Evolutionary conservation across 257 asterid species (phyloP), one percentile per base, ranked within the genome.

Genomic region (Solanum boliviense): DNA sequence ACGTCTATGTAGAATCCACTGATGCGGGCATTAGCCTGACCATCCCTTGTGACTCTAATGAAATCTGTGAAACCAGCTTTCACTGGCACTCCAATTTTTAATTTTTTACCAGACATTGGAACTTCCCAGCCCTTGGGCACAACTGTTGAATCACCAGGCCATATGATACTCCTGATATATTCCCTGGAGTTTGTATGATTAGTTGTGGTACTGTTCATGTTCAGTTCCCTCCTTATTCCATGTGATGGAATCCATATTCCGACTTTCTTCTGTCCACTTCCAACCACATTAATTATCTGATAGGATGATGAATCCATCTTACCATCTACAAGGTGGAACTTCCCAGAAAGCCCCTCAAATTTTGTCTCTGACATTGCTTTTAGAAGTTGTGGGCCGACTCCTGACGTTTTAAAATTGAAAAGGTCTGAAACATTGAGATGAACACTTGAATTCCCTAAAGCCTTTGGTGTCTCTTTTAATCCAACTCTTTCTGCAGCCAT

Each of bases 101-200:
- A 88, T 88, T 86, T 91, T 58, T 88, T 88, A 36, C 91, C 96
- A 58, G 88, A 86, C 9, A 87, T 48, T 5, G 96, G 91, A 87
- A 92, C 71, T 83, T 89, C 92, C 93, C 94, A 92, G 25, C 95
- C 96, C 86, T 89, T 91, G 6, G 96, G 95, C 7, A 34, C 86
- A 9, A 6, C 34, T 10, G 56, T 86, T 20, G 92, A 86, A 39
- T 88, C 88, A 58, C 95, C 96, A 9, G 96, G 96, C 94, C 95
- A 94, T 72, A 83, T 87, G 60, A 93, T 90, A 8, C 78, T 65
- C 79, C 72, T 48, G 7, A 90, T 74, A 23, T 81, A 73, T 4
- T 35, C 88, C 48, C 83, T 81, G 13, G 88, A 86, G 83, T 76
- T 60, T n/a, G 86, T 48, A 70, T 65, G 34, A 21, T 60, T 75